These are phyloP conservation scores for Aspergillus jensenii DNA, from an alignment of 2,329 filamentous ascomycete genomes.

Conservation along the genomic window DNA sequence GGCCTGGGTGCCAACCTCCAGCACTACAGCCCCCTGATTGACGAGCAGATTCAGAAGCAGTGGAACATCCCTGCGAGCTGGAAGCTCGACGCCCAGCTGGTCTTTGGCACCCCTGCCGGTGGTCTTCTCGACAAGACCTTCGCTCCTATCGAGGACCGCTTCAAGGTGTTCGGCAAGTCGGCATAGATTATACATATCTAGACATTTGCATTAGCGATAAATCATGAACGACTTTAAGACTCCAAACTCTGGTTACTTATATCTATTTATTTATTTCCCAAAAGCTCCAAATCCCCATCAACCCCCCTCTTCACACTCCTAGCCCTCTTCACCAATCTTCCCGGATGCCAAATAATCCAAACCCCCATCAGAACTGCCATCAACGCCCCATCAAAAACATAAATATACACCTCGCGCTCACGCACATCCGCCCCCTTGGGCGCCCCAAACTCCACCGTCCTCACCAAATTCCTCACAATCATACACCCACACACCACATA, in stretches of 20 bases:
- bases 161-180: slow-evolving; percentile 37
- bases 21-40: slow-evolving; percentile 87
- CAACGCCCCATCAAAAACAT: slow-evolving; percentile 33
- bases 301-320: not conserved
- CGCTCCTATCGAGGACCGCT: slow-evolving; percentile 30
- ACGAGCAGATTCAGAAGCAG: slow-evolving; percentile 65
- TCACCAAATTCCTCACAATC: slow-evolving; percentile 29
- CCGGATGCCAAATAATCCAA: slow-evolving; percentile 27
- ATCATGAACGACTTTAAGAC: not conserved
- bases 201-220: not conserved
- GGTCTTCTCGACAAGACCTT: slow-evolving; percentile 29
- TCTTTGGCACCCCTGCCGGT: slow-evolving; percentile 61
- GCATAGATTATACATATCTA: not conserved
- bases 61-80: slow-evolving; percentile 72
- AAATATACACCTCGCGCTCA: slow-evolving; percentile 29
- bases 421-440: slow-evolving; percentile 15
- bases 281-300: not conserved
- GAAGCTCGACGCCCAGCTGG: slow-evolving; percentile 78
- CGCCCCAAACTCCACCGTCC: slow-evolving; percentile 30
- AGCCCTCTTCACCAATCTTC: slow-evolving; percentile 10
- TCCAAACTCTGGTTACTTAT: not conserved
- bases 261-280: not conserved
- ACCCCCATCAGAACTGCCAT: slow-evolving; percentile 26
- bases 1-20: slow-evolving; percentile 85
- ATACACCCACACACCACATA: slow-evolving; percentile 26